Base-by-base conservation (phyloP, 2,329 filamentous ascomycete species). In the Microcyclospora tardicrescens region DNA sequence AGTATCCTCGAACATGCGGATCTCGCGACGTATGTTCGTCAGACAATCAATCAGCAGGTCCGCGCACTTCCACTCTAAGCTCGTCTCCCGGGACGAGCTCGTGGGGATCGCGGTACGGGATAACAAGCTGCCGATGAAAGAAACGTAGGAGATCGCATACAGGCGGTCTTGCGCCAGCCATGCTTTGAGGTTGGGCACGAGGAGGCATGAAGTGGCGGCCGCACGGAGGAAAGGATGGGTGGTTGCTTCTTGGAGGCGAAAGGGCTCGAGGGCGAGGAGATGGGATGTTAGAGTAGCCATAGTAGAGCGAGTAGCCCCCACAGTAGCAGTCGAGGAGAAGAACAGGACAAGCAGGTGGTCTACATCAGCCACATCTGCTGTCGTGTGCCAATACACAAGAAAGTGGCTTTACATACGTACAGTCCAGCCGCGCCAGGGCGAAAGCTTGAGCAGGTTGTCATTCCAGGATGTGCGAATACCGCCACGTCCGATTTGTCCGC, bases 91-190 rank as follows among this genome's bases (percentile, higher is more conserved):
- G 39, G 61, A 54, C 0, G 46, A 44, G 6, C 54, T 56, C 41
- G 59, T 55, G 0, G 75, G 72, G 0, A 81, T 62, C 2, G 71
- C 61, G 27, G 81, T 64, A 45, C 76, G 73, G 11, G 71, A 62
- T n/a, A 84, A 68, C 11, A 83, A 59, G 14, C 68, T 62, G 10
- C 77, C 78, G 16, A 77, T 72, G 49, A 81, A 82, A 35, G 72
- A 70, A 46, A 82, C 70, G 61, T 84, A 84, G 39, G 73, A 71
- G 43, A 82, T 73, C 34, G 79, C 75, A 62, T 84, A 84, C 35
- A 84, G 69, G 6, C 77, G 68, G 57, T 84, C 81, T 59, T 83
- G 80, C 12, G 75, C 73, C 33, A 85, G 72, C 81, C 81, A 85
- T 56, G 68, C 66, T 16, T 72, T 71, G 8, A 84, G 63, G 1